Conservation (phyloP, 305 asterid genomes). For the Fraxinus paxiana region DNA sequence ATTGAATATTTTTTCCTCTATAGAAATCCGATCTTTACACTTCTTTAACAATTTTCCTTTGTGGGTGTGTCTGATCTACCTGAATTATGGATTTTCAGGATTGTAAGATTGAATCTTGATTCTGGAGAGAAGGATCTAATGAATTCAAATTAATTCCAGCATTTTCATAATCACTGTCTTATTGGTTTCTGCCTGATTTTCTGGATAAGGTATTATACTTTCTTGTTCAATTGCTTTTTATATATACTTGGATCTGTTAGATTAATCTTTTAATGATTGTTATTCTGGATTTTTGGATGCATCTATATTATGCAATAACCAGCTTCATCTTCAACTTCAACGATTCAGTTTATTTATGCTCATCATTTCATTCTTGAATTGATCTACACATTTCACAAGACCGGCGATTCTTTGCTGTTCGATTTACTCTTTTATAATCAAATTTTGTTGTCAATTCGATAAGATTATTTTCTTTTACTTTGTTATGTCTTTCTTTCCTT, state of each 20-base stretch:
- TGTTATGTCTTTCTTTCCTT: not conserved
- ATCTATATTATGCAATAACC: slow-evolving; percentile 9
- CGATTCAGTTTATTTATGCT: slow-evolving; percentile 4
- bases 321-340: slow-evolving; percentile 8
- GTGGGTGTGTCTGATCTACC: slow-evolving; percentile 40
- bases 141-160: slow-evolving; percentile 45
- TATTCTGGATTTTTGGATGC: not conserved
- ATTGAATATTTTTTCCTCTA: not conserved
- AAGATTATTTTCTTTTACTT: not conserved
- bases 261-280: slow-evolving; percentile 23
- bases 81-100: slow-evolving; percentile 38
- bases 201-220: slow-evolving; percentile 38
- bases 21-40: slow-evolving; percentile 5
- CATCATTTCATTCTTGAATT: slow-evolving; percentile 11
- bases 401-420: slow-evolving; percentile 14
- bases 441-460: not conserved
- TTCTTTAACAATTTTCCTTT: slow-evolving; percentile 16
- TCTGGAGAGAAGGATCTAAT: slow-evolving; percentile 63
- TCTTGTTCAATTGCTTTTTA: slow-evolving; percentile 16
- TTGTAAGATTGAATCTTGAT: slow-evolving; percentile 41
- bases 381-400: slow-evolving; percentile 20
- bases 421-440: slow-evolving; percentile 5
- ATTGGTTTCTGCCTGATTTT: slow-evolving; percentile 48
- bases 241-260: slow-evolving; percentile 41
- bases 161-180: slow-evolving; percentile 42